Base-by-base conservation (phyloP, 2,329 filamentous ascomycete genomes). In the Helotiales sp. region DNA sequence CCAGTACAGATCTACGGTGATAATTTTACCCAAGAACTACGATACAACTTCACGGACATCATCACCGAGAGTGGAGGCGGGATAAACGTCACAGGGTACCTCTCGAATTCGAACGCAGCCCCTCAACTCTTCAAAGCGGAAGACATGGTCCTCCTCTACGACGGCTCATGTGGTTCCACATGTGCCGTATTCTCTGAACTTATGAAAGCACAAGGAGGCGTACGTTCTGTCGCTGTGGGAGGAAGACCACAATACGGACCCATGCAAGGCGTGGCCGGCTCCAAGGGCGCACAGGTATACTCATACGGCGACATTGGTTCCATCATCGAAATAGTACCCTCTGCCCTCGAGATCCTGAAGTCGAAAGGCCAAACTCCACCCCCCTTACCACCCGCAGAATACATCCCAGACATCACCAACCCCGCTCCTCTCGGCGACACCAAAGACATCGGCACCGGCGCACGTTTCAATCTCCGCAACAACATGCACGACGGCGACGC, bases 51-150 rank as follows among this genome's bases (percentile, higher is more conserved):
- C 10, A 49, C 33, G 36, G 55, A 55, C 33, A 49, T 55, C n/a
- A 44, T 58, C 40, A 15, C 25, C 38, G 58, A 54, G 17, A 63
- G 9, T 24, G 22, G 7, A 9, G 22, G 40, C 27, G 40, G 40
- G 7, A 63, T 36, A n/a, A 54, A 54, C 15, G 61, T 73, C 12
- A 63, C 64, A n/a, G 71, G 70, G 12, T 69, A 67, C 47, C 55
- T 56, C 1, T 64, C 57, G n/a, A 57, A 65, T 6, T 51, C 57
- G 3, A 54, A 67, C 13, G 54, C 65, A 1, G 51, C 60, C 9
- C 55, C 55, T 0, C 63, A 64, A 46, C 62, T 70, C 0, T 81
- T 78, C 61, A 57, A 66, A 2, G 57, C 72, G 0, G 69, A 76
- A 13, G 63, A 78, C 36, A 74, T 78, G 12, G 55, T 75, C 25